phyloP scores from a whole-genome alignment of 805 yeast species.

The Saturnispora besseyi region DNA sequence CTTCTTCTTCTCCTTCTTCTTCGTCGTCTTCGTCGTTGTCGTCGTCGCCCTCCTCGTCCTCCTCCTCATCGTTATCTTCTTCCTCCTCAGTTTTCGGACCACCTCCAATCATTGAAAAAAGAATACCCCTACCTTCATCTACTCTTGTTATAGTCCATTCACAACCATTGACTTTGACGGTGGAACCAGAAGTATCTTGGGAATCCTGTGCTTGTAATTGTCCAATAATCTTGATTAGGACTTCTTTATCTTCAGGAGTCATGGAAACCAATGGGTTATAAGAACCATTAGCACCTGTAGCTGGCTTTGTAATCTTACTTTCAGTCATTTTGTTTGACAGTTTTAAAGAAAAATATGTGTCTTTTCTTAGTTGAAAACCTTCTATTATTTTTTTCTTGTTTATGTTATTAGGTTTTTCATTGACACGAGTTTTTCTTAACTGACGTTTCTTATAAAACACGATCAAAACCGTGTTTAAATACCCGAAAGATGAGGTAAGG shows the following conservation, averaged over 20 bases:
- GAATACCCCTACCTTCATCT: conserved; percentile 1
- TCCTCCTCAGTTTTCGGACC: neutral
- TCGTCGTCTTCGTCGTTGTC: neutral
- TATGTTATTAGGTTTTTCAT: too few species aligned
- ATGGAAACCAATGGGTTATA: neutral
- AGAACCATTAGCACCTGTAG: neutral
- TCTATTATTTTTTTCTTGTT: too few species aligned
- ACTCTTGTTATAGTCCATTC: conserved; percentile 4
- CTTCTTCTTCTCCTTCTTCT: neutral
- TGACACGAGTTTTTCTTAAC: too few species aligned
- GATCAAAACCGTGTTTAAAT: too few species aligned
- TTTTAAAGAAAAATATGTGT: too few species aligned
- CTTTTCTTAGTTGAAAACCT: too few species aligned
- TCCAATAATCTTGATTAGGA: neutral
- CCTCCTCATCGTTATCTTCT: neutral
- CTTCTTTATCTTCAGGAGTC: conserved; percentile 1
- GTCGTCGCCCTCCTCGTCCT: neutral
- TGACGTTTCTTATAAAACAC: too few species aligned
- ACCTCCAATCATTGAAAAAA: conserved; percentile 1
- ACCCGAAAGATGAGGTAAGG: too few species aligned
- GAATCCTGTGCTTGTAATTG: neutral
- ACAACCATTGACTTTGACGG: neutral
- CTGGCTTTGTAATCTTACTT: neutral
- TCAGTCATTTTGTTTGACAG: neutral
- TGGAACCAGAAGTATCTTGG: neutral